Evolutionary conservation across 1,139 yeast species (phyloP).

Genomic region (Sugiyamaella sp.): DNA sequence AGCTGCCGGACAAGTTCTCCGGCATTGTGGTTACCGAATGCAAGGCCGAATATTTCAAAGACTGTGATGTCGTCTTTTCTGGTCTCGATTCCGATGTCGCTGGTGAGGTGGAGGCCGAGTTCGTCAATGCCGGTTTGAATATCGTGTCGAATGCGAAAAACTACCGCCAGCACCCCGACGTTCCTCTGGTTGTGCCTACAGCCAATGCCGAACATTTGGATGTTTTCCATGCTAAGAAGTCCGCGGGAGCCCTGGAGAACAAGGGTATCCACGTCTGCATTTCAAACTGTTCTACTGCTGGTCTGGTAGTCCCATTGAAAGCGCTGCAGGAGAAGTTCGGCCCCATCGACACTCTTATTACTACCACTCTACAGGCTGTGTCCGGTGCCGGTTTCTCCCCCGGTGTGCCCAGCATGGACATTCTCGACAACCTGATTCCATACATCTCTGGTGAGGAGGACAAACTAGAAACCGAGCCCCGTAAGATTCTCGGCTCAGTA

Average conservation of each 20-base stretch:
- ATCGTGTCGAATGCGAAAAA: constrained; percentile 95
- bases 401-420: constrained; percentile 94
- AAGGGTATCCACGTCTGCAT: constrained; percentile 91
- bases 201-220: constrained; percentile 93
- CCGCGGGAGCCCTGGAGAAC: constrained; percentile 49
- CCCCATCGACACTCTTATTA: constrained; percentile 80
- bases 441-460: constrained; percentile 97
- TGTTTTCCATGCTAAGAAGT: constrained; percentile 64
- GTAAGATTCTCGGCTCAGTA: constrained; percentile 77
- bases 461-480: constrained; percentile 97
- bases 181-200: constrained; percentile 93
- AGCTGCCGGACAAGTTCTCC: constrained; percentile 71
- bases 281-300: constrained; percentile 98
- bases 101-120: constrained; percentile 85
- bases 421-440: constrained; percentile 92
- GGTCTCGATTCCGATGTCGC: constrained; percentile 95
- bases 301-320: constrained; percentile 93
- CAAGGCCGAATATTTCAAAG: constrained; percentile 70
- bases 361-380: constrained; percentile 95
- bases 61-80: constrained; percentile 92
- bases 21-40: constrained; percentile 75
- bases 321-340: constrained; percentile 90
- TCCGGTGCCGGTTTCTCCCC: constrained; percentile 99
- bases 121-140: constrained; percentile 77
- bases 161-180: constrained; percentile 84